Evolutionary conservation across 2,329 filamentous ascomycete species (phyloP).

Genomic region (Penicillium sp.): DNA sequence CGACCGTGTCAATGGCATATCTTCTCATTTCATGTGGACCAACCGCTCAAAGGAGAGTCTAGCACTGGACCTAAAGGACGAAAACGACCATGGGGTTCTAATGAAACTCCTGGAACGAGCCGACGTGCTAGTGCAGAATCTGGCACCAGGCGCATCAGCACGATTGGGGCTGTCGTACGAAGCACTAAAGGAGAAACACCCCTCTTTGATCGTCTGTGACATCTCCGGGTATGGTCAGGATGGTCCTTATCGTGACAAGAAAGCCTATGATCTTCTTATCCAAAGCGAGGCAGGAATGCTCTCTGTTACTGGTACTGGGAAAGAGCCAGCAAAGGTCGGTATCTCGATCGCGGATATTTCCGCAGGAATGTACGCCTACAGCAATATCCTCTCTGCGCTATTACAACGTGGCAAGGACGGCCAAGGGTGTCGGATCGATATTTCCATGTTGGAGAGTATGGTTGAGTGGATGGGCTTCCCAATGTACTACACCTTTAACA

Average conservation of each 20-base stretch:
- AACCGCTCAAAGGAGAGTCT: constrained; percentile 57
- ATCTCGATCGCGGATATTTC: constrained; percentile 58
- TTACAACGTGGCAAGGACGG: constrained; percentile 52
- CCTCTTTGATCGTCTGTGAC: constrained; percentile 53
- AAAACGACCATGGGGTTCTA: constrained; percentile 45
- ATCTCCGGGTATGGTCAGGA: constrained; percentile 55
- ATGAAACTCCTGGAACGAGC: constrained; percentile 46
- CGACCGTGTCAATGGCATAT: constrained; percentile 49
- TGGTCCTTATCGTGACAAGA: constrained; percentile 55
- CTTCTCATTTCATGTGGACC: constrained; percentile 58
- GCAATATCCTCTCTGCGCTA: constrained; percentile 52
- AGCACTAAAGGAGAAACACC: constrained; percentile 43
- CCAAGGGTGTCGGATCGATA: constrained; percentile 52
- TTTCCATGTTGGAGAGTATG: constrained; percentile 61
- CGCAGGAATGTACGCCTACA: constrained; percentile 55
- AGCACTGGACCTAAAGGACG: constrained; percentile 51
- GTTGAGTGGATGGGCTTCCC: constrained; percentile 61
- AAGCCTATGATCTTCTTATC: constrained; percentile 57
- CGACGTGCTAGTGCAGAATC: constrained; percentile 56
- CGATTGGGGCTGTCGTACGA: constrained; percentile 52
- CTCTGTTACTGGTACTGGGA: constrained; percentile 50
- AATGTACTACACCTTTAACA: constrained; percentile 54
- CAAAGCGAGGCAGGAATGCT: constrained; percentile 57
- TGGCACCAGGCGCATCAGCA: constrained; percentile 51
- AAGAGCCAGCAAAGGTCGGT: constrained; percentile 51